phyloP scores from a whole-genome alignment of 73 alveolate species.

The Uronychia binucleata region DNA sequence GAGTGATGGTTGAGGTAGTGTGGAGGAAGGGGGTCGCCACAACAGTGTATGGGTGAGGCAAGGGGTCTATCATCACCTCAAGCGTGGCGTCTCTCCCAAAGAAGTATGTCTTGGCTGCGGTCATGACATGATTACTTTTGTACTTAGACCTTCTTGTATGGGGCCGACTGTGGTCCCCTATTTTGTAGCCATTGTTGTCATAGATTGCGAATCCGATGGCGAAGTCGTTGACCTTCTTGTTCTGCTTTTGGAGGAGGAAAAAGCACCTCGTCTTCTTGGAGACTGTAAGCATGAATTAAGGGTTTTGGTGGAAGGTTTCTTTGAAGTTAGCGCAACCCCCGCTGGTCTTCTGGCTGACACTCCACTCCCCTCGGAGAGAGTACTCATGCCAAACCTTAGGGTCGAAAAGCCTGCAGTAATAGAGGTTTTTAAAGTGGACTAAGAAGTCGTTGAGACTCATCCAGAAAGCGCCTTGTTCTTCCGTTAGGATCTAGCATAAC shows the following conservation, averaged over 20 bases:
- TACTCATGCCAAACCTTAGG: conserved; percentile 11
- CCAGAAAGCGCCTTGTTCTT: conserved; percentile 85
- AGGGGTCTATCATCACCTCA: too few species aligned
- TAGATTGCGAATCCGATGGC: conserved; percentile 8
- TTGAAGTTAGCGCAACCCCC: conserved; percentile 28
- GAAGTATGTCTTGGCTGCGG: too few species aligned
- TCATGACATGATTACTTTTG: conserved; percentile 1
- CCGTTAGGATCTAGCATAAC: conserved; percentile 38
- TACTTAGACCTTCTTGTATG: conserved; percentile 18
- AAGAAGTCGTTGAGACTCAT: conserved; percentile 79
- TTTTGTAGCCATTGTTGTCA: conserved; percentile 8
- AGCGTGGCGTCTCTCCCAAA: too few species aligned
- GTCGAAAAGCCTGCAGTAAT: conserved; percentile 56
- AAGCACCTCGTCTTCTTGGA: background rate
- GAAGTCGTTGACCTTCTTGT: background rate
- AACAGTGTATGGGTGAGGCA: too few species aligned
- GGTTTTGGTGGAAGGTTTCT: conserved; percentile 25
- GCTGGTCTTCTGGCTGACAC: background rate
- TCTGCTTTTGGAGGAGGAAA: conserved; percentile 3
- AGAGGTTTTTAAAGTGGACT: conserved; percentile 53
- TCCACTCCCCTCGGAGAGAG: conserved; percentile 1
- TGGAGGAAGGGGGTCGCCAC: too few species aligned
- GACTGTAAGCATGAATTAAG: conserved; percentile 14
- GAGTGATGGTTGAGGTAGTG: too few species aligned
- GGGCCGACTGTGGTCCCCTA: background rate